phyloP scores from a whole-genome alignment of 2,329 filamentous ascomycete species.

The Penicillium sclerotigenum region DNA sequence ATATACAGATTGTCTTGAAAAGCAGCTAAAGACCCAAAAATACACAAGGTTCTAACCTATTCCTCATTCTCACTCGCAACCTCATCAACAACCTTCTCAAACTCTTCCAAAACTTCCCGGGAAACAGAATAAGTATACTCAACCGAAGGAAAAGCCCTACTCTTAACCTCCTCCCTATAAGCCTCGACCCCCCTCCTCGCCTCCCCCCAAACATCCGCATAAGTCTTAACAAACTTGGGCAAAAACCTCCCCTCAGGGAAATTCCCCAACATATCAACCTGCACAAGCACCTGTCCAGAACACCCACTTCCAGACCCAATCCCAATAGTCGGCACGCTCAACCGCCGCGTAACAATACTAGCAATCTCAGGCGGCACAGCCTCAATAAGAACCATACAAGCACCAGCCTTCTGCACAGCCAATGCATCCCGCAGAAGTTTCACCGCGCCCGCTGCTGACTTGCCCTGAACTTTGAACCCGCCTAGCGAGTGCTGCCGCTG shows the following conservation, averaged over 20 bases:
- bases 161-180: constrained; percentile 87
- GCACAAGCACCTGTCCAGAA: constrained; percentile 92
- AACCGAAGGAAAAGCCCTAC: constrained; percentile 69
- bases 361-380: constrained; percentile 86
- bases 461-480: constrained; percentile 92
- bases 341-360: constrained; percentile 69
- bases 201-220: constrained; percentile 86
- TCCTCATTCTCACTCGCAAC: background rate
- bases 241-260: constrained; percentile 86
- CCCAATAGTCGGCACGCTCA: constrained; percentile 86
- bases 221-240: constrained; percentile 94
- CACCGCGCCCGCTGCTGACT: constrained; percentile 69
- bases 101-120: constrained; percentile 69
- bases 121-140: constrained; percentile 89
- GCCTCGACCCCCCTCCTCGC: constrained; percentile 69
- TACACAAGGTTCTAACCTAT: background rate
- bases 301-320: constrained; percentile 90
- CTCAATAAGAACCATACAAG: constrained; percentile 81
- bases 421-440: constrained; percentile 77
- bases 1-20: background rate
- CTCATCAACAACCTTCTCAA: constrained; percentile 52
- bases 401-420: constrained; percentile 87
- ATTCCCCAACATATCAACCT: constrained; percentile 90
- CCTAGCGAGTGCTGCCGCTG: constrained; percentile 91
- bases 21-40: background rate